Conservation (phyloP, 1,139 yeast genomes). For the Saccharomyces hybrid region DNA sequence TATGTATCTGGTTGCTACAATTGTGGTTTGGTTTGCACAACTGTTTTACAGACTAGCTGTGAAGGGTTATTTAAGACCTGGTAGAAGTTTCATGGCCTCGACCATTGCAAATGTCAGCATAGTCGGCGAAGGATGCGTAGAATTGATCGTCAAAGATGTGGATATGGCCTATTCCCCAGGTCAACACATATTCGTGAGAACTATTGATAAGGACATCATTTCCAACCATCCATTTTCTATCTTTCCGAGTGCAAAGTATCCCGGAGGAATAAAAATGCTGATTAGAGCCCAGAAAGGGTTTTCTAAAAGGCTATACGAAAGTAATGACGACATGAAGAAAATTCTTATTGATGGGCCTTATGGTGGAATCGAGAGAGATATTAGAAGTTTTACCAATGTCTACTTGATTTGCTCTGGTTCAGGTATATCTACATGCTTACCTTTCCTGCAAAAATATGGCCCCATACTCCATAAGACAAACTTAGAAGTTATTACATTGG, state of each 20-base stretch:
- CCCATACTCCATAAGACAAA: background rate
- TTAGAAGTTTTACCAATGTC: background rate
- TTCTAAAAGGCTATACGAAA: background rate
- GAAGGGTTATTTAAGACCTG: background rate
- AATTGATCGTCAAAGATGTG: background rate
- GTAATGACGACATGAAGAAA: background rate
- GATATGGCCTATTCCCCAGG: background rate
- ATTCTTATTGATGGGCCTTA: background rate
- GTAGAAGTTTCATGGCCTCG: background rate
- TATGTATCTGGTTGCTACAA: background rate
- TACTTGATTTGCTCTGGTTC: background rate
- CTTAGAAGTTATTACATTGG: background rate
- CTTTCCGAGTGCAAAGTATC: background rate
- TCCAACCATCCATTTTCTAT: background rate
- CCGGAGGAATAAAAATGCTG: background rate
- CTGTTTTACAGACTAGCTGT: background rate
- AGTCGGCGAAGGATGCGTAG: background rate
- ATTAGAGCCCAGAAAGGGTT: background rate
- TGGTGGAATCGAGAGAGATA: background rate
- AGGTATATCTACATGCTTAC: background rate
- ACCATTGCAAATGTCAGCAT: background rate
- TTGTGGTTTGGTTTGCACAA: background rate
- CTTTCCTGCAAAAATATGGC: background rate
- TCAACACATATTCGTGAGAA: background rate
- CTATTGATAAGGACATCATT: background rate